Conservation (phyloP, 1,284 basidiomycete species). For the Peniophora sp. region DNA sequence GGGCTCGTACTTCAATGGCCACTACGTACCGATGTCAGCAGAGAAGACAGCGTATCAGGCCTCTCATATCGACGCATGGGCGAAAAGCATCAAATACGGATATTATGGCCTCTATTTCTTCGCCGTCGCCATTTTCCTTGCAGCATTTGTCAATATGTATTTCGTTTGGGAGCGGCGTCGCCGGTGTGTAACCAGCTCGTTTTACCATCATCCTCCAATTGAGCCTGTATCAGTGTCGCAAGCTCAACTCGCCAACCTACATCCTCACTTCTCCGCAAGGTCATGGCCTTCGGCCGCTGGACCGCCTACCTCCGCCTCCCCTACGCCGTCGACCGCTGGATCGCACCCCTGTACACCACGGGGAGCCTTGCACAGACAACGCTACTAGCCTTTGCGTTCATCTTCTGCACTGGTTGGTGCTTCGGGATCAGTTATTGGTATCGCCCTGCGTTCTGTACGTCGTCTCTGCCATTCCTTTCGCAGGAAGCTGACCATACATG, state of each 20-base stretch:
- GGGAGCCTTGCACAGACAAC: not conserved
- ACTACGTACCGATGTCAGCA: not conserved
- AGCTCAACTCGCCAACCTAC: not conserved
- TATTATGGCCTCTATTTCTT: slow-evolving; percentile 1
- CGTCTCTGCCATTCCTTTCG: not conserved
- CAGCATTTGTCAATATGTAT: not conserved
- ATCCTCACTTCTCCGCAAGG: not conserved
- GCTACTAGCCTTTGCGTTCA: not conserved
- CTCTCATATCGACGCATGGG: not conserved
- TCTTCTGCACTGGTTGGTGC: not conserved
- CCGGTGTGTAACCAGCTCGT: not conserved
- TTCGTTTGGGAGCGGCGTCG: not conserved
- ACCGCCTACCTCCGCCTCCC: not conserved
- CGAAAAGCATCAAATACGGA: not conserved
- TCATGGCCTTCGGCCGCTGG: not conserved
- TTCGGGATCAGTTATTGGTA: not conserved
- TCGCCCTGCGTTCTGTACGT: not conserved
- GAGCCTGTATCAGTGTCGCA: not conserved
- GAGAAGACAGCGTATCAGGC: not conserved
- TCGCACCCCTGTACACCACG: not conserved
- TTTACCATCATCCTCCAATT: not conserved
- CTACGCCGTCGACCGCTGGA: not conserved
- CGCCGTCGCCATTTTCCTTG: not conserved
- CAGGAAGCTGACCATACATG: not conserved
- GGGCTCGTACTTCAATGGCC: not conserved